Conservation (phyloP, 176 grass and related monocot species). For the Aegilops bicornis region DNA sequence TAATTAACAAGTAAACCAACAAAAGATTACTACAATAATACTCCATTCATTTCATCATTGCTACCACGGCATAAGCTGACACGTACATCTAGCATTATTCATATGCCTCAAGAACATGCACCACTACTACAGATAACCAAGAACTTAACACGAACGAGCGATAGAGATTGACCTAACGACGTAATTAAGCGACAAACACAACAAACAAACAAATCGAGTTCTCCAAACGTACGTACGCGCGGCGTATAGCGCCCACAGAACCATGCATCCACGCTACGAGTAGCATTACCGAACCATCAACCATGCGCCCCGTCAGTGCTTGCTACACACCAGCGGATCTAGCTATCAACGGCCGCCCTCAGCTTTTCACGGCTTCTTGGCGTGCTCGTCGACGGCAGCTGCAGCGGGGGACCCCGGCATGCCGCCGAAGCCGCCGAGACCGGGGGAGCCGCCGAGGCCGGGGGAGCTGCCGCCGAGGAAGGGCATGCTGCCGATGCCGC, state of each 20-base stretch:
- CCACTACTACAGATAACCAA: slow-evolving; percentile 27
- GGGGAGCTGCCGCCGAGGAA: slow-evolving; percentile 33
- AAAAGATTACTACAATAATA: background rate
- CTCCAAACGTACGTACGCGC: slow-evolving; percentile 27
- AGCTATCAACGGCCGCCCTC: background rate
- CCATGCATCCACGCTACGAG: slow-evolving; percentile 16
- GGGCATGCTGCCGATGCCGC: slow-evolving; percentile 35
- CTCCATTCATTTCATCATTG: background rate
- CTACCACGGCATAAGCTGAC: background rate
- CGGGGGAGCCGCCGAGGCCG: slow-evolving; percentile 30
- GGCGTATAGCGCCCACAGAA: slow-evolving; percentile 4
- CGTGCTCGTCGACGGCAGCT: slow-evolving; percentile 33
- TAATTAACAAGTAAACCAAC: background rate
- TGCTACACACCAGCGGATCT: slow-evolving; percentile 3
- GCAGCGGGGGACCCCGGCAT: slow-evolving; percentile 44
- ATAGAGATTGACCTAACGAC: slow-evolving; percentile 15
- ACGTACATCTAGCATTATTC: slow-evolving; percentile 41
- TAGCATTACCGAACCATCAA: slow-evolving; percentile 1
- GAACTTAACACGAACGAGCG: slow-evolving; percentile 4
- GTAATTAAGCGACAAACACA: slow-evolving; percentile 21
- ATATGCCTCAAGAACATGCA: slow-evolving; percentile 41
- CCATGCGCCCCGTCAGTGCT: background rate
- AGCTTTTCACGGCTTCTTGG: slow-evolving; percentile 46
- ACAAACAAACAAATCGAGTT: slow-evolving; percentile 22
- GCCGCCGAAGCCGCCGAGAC: slow-evolving; percentile 35